A percentile compares a stretch with the other conserved stretches of the same genome.
phyloP scores from a whole-genome alignment of 805 yeast genomes.

The Yarrowia osloensis region DNA sequence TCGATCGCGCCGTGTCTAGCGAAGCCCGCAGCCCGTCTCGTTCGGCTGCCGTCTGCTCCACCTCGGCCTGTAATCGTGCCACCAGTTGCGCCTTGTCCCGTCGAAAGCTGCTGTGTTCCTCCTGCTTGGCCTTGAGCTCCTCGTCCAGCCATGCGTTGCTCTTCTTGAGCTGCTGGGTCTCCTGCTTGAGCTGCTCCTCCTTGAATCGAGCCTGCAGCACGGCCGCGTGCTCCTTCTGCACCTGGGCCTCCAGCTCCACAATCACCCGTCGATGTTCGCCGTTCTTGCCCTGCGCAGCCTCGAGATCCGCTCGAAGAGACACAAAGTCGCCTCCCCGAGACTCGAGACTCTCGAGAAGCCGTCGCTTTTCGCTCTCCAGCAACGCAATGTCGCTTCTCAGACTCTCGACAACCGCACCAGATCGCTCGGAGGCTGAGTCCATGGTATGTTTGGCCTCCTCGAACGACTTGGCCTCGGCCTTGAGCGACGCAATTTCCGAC shows the following conservation, averaged over 20 bases:
- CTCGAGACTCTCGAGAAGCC: slow-evolving; percentile 40
- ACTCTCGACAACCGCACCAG: slow-evolving; percentile 32
- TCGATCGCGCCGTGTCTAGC: slow-evolving; percentile 43
- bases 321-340: slow-evolving; percentile 39
- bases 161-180: slow-evolving; percentile 46
- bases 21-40: slow-evolving; percentile 38
- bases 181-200: slow-evolving; percentile 47
- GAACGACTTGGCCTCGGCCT: neutral
- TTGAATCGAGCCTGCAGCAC: slow-evolving; percentile 42
- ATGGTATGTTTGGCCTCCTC: slow-evolving; percentile 3
- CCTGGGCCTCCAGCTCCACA: slow-evolving; percentile 45
- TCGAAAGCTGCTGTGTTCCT: slow-evolving; percentile 42
- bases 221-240: slow-evolving; percentile 43
- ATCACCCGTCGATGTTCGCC: slow-evolving; percentile 47
- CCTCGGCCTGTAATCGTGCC: slow-evolving; percentile 42
- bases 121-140: slow-evolving; percentile 43
- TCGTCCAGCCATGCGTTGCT: slow-evolving; percentile 49
- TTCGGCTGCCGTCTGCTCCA: slow-evolving; percentile 45
- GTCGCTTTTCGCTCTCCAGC: slow-evolving; percentile 43
- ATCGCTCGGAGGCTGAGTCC: neutral
- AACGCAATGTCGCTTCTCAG: slow-evolving; percentile 46
- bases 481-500: neutral
- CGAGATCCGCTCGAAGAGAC: slow-evolving; percentile 46
- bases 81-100: slow-evolving; percentile 42
- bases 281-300: slow-evolving; percentile 43